Evolutionary conservation across 1,284 basidiomycete species (phyloP).

Genomic region (Kalmanozyma brasiliensis): DNA sequence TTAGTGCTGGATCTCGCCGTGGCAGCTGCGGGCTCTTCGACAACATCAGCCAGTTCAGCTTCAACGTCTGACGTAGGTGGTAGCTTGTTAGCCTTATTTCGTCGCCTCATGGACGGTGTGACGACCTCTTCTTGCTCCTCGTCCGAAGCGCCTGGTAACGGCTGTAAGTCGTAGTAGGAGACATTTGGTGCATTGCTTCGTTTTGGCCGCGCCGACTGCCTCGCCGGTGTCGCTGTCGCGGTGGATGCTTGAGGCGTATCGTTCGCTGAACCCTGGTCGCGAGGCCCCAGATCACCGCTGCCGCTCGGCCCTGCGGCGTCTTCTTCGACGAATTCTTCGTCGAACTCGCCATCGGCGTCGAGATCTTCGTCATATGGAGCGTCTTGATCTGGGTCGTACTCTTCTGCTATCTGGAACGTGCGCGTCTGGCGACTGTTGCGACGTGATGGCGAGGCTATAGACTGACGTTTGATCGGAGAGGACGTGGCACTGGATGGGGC

Average conservation of each 20-base stretch:
- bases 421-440: conserved; percentile 19
- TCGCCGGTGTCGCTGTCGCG: conserved; percentile 6
- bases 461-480: conserved; percentile 13
- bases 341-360: conserved; percentile 30
- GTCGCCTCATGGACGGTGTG: conserved; percentile 22
- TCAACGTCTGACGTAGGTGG: conserved; percentile 22
- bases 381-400: conserved; percentile 17
- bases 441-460: conserved; percentile 7
- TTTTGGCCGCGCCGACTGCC: conserved; percentile 19
- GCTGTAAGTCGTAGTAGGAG: conserved; percentile 16
- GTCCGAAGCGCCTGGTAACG: conserved; percentile 18
- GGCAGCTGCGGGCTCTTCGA: background rate
- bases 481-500: conserved; percentile 14
- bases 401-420: conserved; percentile 26
- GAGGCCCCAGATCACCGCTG: background rate
- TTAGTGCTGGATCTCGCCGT: background rate
- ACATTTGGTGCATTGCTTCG: conserved; percentile 16
- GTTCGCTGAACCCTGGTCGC: background rate
- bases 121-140: conserved; percentile 25
- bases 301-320: conserved; percentile 16
- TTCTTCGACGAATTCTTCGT: conserved; percentile 21
- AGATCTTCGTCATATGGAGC: conserved; percentile 29
- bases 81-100: conserved; percentile 6
- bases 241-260: background rate
- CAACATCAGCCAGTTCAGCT: background rate